Percentiles rank a stretch among this genome's conserved stretches.
phyloP scores from a whole-genome alignment of 306 rosid species.

The Castanopsis chinensis region DNA sequence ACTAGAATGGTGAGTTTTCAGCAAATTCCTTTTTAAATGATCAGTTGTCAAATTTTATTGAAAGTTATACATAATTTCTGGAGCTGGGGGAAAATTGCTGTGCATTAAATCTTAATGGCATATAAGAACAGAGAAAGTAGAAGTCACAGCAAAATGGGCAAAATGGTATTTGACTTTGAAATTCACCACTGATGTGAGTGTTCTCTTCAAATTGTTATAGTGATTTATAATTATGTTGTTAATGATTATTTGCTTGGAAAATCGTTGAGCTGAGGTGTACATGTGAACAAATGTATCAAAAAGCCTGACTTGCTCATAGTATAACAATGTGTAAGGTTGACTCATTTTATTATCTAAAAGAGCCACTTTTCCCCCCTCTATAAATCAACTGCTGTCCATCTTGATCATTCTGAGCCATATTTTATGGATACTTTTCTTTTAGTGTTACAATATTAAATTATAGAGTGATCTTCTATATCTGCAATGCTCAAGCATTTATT shows the following conservation, averaged over 20 bases:
- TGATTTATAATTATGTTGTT: constrained; percentile 8
- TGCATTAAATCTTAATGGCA: background rate
- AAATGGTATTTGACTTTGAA: constrained; percentile 13
- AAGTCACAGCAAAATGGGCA: constrained; percentile 21
- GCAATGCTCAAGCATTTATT: background rate
- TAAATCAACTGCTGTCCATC: background rate
- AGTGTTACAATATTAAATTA: background rate
- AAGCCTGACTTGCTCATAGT: background rate
- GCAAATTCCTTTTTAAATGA: constrained; percentile 30
- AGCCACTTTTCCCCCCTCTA: background rate
- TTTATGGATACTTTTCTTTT: background rate
- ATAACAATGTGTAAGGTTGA: background rate
- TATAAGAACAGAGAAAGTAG: background rate
- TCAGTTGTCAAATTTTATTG: constrained; percentile 36
- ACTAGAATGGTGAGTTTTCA: constrained; percentile 82
- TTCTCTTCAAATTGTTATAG: background rate
- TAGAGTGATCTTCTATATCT: background rate
- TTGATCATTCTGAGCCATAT: background rate
- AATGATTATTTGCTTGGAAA: constrained; percentile 11
- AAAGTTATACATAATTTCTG: constrained; percentile 29
- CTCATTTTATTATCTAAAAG: background rate
- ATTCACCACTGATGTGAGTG: background rate
- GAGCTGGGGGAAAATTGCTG: constrained; percentile 32
- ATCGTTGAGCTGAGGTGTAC: background rate
- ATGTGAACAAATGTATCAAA: background rate